Evolutionary conservation across 805 yeast species (phyloP), one percentile per base, ranked within the genome.

Genomic region (Zygoascus tannicola): DNA sequence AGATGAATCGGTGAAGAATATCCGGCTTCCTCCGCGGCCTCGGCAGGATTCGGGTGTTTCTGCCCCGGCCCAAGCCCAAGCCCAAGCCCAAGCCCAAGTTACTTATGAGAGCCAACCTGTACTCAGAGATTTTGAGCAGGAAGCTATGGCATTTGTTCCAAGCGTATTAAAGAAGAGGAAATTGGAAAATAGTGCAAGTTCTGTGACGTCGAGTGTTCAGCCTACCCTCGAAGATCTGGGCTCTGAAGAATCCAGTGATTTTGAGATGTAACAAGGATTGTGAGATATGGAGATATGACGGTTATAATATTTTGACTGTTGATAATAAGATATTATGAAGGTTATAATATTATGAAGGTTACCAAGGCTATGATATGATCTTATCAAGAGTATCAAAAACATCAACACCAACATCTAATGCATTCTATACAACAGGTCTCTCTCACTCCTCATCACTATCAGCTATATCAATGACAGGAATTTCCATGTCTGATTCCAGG

Each of bases 401-500:
- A n/a, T n/a, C n/a, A n/a, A n/a, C n/a, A n/a, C n/a, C n/a, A n/a
- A n/a, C n/a, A n/a, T n/a, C n/a, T n/a, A n/a, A n/a, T n/a, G n/a
- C n/a, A n/a, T n/a, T n/a, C n/a, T n/a, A n/a, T n/a, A n/a, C n/a
- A n/a, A n/a, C n/a, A n/a, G n/a, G n/a, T n/a, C n/a, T n/a, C n/a
- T n/a, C n/a, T n/a, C n/a, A n/a, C 4, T 48, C 52, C 15, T 48
- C 47, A 12, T 70, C 75, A 40, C 68, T 74, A 23, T 61, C 74
- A 38, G 70, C 71, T 5, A 69, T 49, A 7, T 53, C 68, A 43
- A 69, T 62, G 14, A 58, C 63, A 4, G 80, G 80, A 43, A 75
- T 71, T 48, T 74, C 80, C 38, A 74, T 70, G 49, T 75, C 79
- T 5, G 40, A 37, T n/a, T n/a, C n/a, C n/a, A n/a, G n/a, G n/a